These are phyloP conservation scores for Blepharisma undulans DNA, from an alignment of 169 alveolate genomes.

Conservation along the genomic window DNA sequence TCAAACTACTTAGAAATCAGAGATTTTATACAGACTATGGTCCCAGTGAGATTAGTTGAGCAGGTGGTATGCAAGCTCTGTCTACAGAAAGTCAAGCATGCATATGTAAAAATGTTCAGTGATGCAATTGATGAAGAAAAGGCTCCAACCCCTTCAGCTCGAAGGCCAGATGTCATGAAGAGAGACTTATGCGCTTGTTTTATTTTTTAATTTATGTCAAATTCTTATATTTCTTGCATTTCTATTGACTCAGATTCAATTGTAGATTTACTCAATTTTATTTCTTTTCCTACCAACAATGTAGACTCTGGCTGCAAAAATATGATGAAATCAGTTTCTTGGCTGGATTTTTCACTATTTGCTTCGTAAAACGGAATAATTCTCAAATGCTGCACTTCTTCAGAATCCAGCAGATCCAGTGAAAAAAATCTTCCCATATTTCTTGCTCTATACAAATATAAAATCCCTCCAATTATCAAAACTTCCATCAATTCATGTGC, in stretches of 20 bases:
- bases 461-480: background rate
- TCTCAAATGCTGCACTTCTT: background rate
- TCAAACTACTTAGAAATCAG: background rate
- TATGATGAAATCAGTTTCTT: background rate
- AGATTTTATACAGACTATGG: constrained; percentile 4
- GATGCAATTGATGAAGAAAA: background rate
- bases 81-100: background rate
- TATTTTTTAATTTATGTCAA: background rate
- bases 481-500: constrained; percentile 18
- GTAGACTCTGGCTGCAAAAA: background rate
- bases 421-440: constrained; percentile 26
- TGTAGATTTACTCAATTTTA: background rate
- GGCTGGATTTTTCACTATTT: background rate
- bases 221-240: background rate
- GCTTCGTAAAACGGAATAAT: background rate
- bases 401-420: background rate
- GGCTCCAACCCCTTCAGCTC: background rate
- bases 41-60: background rate
- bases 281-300: background rate
- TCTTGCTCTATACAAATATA: constrained; percentile 32
- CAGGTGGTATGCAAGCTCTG: background rate
- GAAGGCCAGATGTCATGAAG: background rate
- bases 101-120: constrained; percentile 11
- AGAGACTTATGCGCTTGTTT: background rate
- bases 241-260: background rate